Percentiles rank a stretch among this genome's conserved stretches.
These are phyloP conservation scores for Schwanniomyces sp. DNA, from an alignment of 805 yeast genomes.

Conservation along the genomic window DNA sequence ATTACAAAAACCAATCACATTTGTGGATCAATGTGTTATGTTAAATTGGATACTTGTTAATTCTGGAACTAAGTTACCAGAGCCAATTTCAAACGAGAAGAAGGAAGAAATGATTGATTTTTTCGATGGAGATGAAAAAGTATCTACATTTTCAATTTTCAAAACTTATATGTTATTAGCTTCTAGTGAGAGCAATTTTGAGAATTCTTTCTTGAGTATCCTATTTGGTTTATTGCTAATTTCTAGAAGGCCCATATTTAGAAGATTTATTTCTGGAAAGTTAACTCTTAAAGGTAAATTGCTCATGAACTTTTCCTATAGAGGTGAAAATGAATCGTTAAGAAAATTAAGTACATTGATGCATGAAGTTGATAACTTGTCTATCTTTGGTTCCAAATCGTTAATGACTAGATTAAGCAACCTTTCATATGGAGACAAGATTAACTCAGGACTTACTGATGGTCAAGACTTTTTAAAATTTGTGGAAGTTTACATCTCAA, in stretches of 20 bases:
- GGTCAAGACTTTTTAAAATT: slow-evolving; percentile 30
- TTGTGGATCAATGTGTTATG: background rate
- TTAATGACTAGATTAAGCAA: slow-evolving; percentile 28
- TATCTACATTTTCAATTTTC: slow-evolving; percentile 14
- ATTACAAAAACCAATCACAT: background rate
- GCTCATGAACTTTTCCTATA: slow-evolving; percentile 28
- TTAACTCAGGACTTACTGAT: slow-evolving; percentile 24
- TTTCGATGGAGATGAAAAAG: slow-evolving; percentile 15
- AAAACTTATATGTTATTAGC: slow-evolving; percentile 27
- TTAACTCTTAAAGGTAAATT: slow-evolving; percentile 25
- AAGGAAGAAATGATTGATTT: slow-evolving; percentile 13
- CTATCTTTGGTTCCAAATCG: slow-evolving; percentile 25
- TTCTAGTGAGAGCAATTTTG: slow-evolving; percentile 30
- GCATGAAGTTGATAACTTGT: slow-evolving; percentile 29
- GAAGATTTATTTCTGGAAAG: slow-evolving; percentile 19
- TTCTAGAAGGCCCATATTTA: slow-evolving; percentile 17
- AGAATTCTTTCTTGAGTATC: slow-evolving; percentile 29
- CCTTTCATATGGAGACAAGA: slow-evolving; percentile 17
- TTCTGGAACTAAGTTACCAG: slow-evolving; percentile 30
- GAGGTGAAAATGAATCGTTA: slow-evolving; percentile 23
- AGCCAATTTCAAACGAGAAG: slow-evolving; percentile 12
- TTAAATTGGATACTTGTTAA: slow-evolving; percentile 24
- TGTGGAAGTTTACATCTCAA: slow-evolving; percentile 26
- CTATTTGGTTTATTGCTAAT: slow-evolving; percentile 27
- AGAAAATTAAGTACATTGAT: slow-evolving; percentile 22